Percentiles rank a stretch among this genome's conserved stretches.
Conservation (phyloP, 495 filamentous ascomycete genomes). For the Bacidia gigantensis region DNA sequence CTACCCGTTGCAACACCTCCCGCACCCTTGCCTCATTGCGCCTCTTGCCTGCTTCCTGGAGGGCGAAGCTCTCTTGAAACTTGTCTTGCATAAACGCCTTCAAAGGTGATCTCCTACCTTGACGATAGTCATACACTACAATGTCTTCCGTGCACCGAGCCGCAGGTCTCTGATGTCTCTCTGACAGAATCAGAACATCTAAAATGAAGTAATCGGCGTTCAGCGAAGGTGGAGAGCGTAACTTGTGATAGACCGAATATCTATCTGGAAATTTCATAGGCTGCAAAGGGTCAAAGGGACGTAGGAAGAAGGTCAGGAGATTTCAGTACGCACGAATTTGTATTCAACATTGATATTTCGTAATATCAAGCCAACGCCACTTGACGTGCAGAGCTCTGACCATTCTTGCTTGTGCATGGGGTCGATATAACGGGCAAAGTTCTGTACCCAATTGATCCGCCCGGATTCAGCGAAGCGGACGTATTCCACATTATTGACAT, state of each 20-base stretch:
- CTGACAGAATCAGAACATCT: constrained; percentile 57
- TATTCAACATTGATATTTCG: constrained; percentile 71
- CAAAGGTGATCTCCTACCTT: constrained; percentile 37
- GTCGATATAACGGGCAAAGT: constrained; percentile 59
- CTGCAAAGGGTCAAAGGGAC: constrained; percentile 28
- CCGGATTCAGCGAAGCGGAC: constrained; percentile 75
- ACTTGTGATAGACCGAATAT: constrained; percentile 78
- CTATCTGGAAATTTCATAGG: constrained; percentile 81
- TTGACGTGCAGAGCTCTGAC: constrained; percentile 54
- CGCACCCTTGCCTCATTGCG: constrained; percentile 36
- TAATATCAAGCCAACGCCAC: constrained; percentile 61
- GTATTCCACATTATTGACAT: constrained; percentile 84
- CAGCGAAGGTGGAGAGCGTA: constrained; percentile 39
- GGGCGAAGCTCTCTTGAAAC: constrained; percentile 48
- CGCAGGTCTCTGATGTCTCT: constrained; percentile 63
- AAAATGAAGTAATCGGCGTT: constrained; percentile 40
- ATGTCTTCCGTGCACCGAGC: constrained; percentile 71
- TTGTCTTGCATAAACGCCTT: constrained; percentile 52
- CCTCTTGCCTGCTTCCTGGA: constrained; percentile 49
- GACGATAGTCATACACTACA: constrained; percentile 70
- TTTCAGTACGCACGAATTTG: constrained; percentile 59
- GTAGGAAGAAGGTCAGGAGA: not conserved
- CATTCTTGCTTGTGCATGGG: constrained; percentile 50
- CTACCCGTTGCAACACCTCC: constrained; percentile 41
- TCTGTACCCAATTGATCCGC: constrained; percentile 67